Conservation (phyloP, 345 rosid genomes). For the Rhodamnia rubescens region DNA sequence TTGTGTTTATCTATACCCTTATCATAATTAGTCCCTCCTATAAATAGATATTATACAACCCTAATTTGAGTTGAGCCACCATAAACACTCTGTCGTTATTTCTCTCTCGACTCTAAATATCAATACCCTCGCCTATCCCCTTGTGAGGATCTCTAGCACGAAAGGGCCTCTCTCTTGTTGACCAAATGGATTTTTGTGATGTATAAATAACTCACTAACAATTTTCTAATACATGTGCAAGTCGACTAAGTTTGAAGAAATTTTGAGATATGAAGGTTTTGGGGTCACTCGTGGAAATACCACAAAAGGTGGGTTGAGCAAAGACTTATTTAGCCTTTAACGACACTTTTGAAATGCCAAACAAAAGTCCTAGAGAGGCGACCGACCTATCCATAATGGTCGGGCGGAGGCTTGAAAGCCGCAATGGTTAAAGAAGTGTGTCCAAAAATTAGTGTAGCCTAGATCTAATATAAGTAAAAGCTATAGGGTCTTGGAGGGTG, state of each 20-base stretch:
- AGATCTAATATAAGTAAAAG: too few relatives aligned
- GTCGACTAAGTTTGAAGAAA: neutral
- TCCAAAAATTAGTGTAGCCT: too few relatives aligned
- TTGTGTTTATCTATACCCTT: too few relatives aligned
- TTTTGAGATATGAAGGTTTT: neutral
- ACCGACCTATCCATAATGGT: neutral
- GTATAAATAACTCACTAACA: neutral
- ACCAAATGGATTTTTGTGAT: neutral
- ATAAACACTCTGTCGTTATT: too few relatives aligned
- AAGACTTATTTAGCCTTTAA: too few relatives aligned
- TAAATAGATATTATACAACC: too few relatives aligned
- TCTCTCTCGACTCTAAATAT: too few relatives aligned
- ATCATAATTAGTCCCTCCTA: too few relatives aligned
- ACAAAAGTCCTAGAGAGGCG: neutral
- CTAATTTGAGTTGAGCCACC: too few relatives aligned
- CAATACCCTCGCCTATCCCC: neutral
- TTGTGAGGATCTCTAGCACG: fast-evolving
- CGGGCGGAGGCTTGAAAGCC: fast-evolving
- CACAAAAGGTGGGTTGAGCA: neutral
- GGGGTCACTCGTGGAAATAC: neutral
- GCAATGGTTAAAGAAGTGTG: too few relatives aligned
- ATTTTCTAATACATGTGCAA: neutral
- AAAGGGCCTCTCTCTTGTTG: neutral
- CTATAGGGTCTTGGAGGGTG: too few relatives aligned
- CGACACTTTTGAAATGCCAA: fast-evolving